Conservation (phyloP, 306 rosid species). For the Casuarina glauca region DNA sequence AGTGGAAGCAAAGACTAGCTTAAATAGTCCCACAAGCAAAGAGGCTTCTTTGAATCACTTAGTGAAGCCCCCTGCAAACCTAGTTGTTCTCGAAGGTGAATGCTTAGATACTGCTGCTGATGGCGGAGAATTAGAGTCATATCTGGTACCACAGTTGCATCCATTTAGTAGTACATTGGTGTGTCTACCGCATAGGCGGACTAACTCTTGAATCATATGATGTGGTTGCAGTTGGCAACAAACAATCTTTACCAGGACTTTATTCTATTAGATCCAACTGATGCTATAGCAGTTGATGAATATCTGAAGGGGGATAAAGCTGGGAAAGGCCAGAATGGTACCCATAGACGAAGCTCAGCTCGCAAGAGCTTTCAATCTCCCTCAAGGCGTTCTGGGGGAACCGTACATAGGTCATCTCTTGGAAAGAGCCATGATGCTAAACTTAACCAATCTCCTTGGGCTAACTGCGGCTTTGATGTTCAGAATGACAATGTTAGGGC, state of each 20-base stretch:
- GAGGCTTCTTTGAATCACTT: conserved; percentile 56
- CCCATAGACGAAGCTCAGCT: conserved; percentile 46
- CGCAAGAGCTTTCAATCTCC: conserved; percentile 65
- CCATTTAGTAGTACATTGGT: conserved; percentile 25
- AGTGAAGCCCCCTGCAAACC: conserved; percentile 85
- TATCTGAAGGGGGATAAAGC: conserved; percentile 49
- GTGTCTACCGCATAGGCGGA: neutral
- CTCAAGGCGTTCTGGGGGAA: conserved; percentile 58
- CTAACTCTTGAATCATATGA: conserved; percentile 19
- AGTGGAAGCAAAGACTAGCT: conserved; percentile 75
- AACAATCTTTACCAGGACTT: conserved; percentile 71
- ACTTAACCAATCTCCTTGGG: conserved; percentile 42
- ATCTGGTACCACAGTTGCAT: conserved; percentile 65
- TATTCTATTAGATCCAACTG: conserved; percentile 78
- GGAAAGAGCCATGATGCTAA: conserved; percentile 55
- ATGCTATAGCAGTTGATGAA: conserved; percentile 68
- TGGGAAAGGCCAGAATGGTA: conserved; percentile 47
- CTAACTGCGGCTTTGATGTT: conserved; percentile 36
- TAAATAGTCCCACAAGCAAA: conserved; percentile 51
- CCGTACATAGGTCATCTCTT: conserved; percentile 45
- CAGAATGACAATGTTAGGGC: conserved; percentile 35
- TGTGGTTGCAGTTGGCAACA: conserved; percentile 76
- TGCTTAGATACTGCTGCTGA: conserved; percentile 83
- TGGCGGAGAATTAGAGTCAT: conserved; percentile 87
- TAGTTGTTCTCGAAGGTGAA: conserved; percentile 95